phyloP scores from a whole-genome alignment of 371 early-diverging fungal genomes.

The Blyttiomyces sp. region DNA sequence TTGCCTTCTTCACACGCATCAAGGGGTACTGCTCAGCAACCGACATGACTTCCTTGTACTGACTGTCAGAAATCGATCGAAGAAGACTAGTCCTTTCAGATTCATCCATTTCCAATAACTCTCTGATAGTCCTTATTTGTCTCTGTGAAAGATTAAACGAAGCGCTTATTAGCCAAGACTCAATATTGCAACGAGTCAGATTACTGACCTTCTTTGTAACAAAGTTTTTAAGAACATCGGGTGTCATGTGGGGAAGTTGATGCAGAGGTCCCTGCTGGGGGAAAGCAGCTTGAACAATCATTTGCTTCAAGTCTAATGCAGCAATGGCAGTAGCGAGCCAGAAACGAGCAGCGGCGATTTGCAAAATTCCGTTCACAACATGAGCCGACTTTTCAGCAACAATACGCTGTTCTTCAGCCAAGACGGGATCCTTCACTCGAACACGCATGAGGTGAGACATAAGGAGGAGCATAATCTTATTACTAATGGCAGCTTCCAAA shows the following conservation, averaged over 20 bases:
- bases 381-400: conserved; percentile 68
- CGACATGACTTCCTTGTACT: conserved; percentile 65
- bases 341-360: conserved; percentile 80
- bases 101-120: conserved; percentile 64
- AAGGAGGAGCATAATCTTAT: conserved; percentile 75
- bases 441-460: conserved; percentile 84
- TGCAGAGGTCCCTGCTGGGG: conserved; percentile 59
- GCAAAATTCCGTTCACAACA: conserved; percentile 75
- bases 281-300: conserved; percentile 67
- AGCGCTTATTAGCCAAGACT: neutral
- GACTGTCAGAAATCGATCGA: conserved; percentile 43
- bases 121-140: conserved; percentile 54
- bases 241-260: conserved; percentile 71
- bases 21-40: conserved; percentile 76
- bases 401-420: conserved; percentile 46
- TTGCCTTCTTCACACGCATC: conserved; percentile 67
- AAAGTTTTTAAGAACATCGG: conserved; percentile 36
- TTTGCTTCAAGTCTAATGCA: conserved; percentile 74
- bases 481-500: conserved; percentile 26
- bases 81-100: conserved; percentile 57
- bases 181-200: neutral
- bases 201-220: conserved; percentile 30
- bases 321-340: conserved; percentile 64
- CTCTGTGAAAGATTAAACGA: conserved; percentile 16
- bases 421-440: conserved; percentile 50